These are phyloP conservation scores for Rubus idaeus DNA, from an alignment of 306 rosid genomes.

Conservation along the genomic window DNA sequence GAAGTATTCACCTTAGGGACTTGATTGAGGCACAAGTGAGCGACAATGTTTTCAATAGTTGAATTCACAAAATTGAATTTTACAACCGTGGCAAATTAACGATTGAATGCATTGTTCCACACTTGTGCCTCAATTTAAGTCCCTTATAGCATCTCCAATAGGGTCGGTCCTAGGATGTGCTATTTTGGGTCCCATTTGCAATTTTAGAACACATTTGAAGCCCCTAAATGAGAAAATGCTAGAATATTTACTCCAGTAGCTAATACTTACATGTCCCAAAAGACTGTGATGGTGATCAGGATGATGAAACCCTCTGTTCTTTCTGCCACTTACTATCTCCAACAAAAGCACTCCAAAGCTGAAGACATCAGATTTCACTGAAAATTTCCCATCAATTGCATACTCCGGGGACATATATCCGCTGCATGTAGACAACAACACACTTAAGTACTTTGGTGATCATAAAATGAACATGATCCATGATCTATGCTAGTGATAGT, in stretches of 20 bases:
- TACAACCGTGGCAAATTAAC: neutral
- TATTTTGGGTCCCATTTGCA: neutral
- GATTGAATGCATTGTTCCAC: neutral
- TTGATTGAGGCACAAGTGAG: neutral
- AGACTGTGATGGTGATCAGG: conserved; percentile 25
- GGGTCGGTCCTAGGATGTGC: neutral
- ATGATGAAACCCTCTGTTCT: conserved; percentile 20
- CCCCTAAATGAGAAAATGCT: neutral
- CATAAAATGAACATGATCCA: neutral
- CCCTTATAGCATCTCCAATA: neutral
- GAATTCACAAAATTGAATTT: neutral
- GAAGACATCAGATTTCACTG: conserved; percentile 30
- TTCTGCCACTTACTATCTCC: conserved; percentile 29
- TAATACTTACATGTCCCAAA: conserved; percentile 31
- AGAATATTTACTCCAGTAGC: neutral
- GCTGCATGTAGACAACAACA: conserved; percentile 1
- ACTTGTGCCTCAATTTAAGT: neutral
- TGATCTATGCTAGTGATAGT: neutral
- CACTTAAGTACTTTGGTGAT: neutral
- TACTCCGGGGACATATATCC: conserved; percentile 38
- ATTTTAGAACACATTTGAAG: neutral
- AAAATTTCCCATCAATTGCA: conserved; percentile 29
- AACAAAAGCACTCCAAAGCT: conserved; percentile 33
- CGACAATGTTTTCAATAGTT: neutral
- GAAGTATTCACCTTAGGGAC: neutral